Conservation (phyloP, 495 filamentous ascomycete genomes). For the Saxophila tyrrhenica region DNA sequence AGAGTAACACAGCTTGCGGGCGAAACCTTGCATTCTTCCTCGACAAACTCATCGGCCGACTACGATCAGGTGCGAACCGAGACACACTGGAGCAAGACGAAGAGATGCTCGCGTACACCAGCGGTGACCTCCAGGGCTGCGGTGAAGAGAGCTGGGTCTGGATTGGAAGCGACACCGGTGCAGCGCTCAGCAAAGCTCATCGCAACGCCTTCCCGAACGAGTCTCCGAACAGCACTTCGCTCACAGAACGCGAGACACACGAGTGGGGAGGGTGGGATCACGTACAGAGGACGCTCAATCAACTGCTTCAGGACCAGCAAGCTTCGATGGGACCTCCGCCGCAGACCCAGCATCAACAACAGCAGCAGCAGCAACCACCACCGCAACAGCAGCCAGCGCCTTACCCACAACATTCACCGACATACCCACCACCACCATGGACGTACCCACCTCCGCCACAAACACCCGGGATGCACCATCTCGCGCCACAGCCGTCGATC, state of each 20-base stretch:
- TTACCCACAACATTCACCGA: background rate
- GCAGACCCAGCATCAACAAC: conserved; percentile 5
- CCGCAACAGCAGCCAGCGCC: background rate
- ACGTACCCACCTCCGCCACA: background rate
- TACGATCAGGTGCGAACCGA: conserved; percentile 37
- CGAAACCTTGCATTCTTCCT: conserved; percentile 79
- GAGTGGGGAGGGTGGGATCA: conserved; percentile 45
- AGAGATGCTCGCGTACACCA: conserved; percentile 80
- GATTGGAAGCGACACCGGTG: conserved; percentile 53
- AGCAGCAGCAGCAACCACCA: conserved; percentile 2
- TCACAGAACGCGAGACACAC: conserved; percentile 38
- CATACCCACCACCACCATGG: background rate
- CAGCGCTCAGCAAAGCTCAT: conserved; percentile 26
- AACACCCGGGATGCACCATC: background rate
- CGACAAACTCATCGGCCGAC: conserved; percentile 45
- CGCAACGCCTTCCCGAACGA: conserved; percentile 8
- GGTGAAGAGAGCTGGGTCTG: conserved; percentile 77
- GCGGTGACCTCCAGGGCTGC: conserved; percentile 80
- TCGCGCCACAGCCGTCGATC: background rate
- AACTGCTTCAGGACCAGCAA: conserved; percentile 35
- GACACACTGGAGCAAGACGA: conserved; percentile 63
- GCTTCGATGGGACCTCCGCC: background rate
- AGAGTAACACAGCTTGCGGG: conserved; percentile 67
- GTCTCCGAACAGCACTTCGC: conserved; percentile 23
- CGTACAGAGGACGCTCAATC: conserved; percentile 39